Percentiles rank a stretch among this genome's conserved stretches.
These are phyloP conservation scores for Dinochytrium kinnereticum DNA, from an alignment of 371 early-diverging fungal species.

Conservation along the genomic window DNA sequence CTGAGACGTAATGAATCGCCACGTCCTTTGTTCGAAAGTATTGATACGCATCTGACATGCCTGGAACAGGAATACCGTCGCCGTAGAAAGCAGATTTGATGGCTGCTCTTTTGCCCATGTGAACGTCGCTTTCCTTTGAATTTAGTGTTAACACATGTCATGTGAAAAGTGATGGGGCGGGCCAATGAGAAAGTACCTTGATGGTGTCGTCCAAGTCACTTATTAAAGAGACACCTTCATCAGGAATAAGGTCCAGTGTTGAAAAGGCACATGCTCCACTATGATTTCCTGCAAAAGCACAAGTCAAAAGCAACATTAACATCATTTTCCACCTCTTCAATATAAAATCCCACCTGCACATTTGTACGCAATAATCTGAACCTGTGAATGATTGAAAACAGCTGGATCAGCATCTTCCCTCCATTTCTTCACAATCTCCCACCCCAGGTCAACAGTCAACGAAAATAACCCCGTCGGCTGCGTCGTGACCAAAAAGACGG, in stretches of 20 bases:
- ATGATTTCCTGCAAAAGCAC: conserved; percentile 16
- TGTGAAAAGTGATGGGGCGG: no score
- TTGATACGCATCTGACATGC: conserved; percentile 75
- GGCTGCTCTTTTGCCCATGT: conserved; percentile 69
- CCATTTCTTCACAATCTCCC: conserved; percentile 20
- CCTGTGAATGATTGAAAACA: conserved; percentile 2
- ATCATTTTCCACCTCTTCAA: background rate
- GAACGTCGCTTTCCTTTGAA: conserved; percentile 67
- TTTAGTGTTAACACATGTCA: background rate
- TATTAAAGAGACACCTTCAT: conserved; percentile 75
- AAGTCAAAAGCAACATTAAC: background rate
- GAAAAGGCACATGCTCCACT: conserved; percentile 41
- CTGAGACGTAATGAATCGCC: conserved; percentile 89
- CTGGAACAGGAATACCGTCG: conserved; percentile 61
- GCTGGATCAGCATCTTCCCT: conserved; percentile 1
- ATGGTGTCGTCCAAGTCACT: conserved; percentile 91
- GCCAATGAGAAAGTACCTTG: conserved; percentile 54
- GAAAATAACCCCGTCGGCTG: conserved; percentile 30
- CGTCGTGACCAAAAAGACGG: conserved; percentile 14
- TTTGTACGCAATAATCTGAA: conserved; percentile 33
- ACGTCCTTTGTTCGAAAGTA: conserved; percentile 61
- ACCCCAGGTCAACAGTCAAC: conserved; percentile 18
- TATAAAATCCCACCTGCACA: conserved; percentile 13
- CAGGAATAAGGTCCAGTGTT: conserved; percentile 59
- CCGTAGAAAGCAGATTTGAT: conserved; percentile 73